A percentile compares a stretch with the other conserved stretches of the same genome.
Evolutionary conservation across 129 eudicot species (phyloP).

Genomic region (Pseudognaphalium luteoalbum): DNA sequence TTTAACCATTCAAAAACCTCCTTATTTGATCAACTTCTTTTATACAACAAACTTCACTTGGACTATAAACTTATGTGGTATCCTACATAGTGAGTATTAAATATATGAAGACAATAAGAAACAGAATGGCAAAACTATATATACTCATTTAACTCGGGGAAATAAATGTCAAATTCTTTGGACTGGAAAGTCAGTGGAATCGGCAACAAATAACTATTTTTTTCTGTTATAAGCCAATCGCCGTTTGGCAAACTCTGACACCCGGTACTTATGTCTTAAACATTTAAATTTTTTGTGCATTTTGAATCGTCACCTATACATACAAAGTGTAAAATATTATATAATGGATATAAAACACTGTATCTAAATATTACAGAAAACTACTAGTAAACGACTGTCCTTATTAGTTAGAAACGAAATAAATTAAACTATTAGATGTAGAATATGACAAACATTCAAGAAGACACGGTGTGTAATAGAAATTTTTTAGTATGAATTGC

Average conservation of each 20-base stretch:
- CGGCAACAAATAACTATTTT: conserved; percentile 62
- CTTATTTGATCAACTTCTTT: conserved; percentile 49
- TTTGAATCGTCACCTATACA: conserved; percentile 60
- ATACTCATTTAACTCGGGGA: conserved; percentile 37
- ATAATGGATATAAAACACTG: no score
- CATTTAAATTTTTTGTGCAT: conserved; percentile 39
- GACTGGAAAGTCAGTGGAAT: conserved; percentile 56
- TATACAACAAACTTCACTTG: conserved; percentile 47
- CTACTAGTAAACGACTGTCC: no score
- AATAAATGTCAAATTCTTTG: conserved; percentile 52
- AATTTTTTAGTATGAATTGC: no score
- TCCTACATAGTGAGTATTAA: conserved; percentile 28
- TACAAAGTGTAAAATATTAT: not conserved
- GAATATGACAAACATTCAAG: no score
- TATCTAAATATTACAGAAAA: no score
- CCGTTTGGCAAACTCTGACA: conserved; percentile 44
- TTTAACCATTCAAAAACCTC: conserved; percentile 40
- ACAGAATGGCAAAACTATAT: not conserved
- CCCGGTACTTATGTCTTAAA: conserved; percentile 30
- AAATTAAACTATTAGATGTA: no score
- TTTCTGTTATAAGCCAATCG: conserved; percentile 69
- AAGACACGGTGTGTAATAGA: no score
- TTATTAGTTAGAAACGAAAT: no score
- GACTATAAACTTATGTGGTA: conserved; percentile 51
- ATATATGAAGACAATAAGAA: not conserved